These are phyloP conservation scores for Fagus crenata DNA, from an alignment of 306 rosid species.

Conservation along the genomic window DNA sequence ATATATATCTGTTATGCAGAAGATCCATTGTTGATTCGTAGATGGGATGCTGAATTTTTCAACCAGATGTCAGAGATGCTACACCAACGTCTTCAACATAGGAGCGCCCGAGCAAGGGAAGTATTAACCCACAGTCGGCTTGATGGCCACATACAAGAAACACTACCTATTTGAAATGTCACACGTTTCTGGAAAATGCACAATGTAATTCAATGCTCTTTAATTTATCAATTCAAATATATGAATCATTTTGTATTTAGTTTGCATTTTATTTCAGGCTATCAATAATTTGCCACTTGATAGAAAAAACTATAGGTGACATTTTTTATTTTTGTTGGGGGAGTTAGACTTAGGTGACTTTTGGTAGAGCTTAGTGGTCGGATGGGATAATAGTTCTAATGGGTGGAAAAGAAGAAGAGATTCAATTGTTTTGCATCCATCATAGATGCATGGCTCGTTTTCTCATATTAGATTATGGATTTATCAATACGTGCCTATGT, in stretches of 20 bases:
- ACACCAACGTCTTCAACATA: constrained; percentile 84
- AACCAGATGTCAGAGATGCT: constrained; percentile 88
- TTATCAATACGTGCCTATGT: no score
- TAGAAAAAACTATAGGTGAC: no score
- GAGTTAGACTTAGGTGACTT: no score
- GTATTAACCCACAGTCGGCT: constrained; percentile 52
- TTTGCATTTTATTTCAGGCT: no score
- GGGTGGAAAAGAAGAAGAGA: no score
- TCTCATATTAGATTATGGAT: no score
- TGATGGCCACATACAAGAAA: constrained; percentile 33
- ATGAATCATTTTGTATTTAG: neutral
- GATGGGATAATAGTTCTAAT: no score
- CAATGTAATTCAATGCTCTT: constrained; percentile 7
- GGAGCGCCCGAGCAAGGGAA: constrained; percentile 77
- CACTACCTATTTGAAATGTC: constrained; percentile 24
- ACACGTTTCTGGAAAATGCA: neutral
- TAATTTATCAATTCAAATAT: constrained; percentile 13
- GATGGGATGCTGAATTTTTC: constrained; percentile 95
- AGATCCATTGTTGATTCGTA: constrained; percentile 81
- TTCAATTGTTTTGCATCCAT: no score
- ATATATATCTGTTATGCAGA: constrained; percentile 96
- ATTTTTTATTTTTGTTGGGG: no score
- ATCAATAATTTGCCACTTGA: no score
- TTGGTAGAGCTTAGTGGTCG: no score
- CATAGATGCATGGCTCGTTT: no score